Evolutionary conservation across 1,139 yeast species (phyloP).

Genomic region (Saccharomyces pastorianus): DNA sequence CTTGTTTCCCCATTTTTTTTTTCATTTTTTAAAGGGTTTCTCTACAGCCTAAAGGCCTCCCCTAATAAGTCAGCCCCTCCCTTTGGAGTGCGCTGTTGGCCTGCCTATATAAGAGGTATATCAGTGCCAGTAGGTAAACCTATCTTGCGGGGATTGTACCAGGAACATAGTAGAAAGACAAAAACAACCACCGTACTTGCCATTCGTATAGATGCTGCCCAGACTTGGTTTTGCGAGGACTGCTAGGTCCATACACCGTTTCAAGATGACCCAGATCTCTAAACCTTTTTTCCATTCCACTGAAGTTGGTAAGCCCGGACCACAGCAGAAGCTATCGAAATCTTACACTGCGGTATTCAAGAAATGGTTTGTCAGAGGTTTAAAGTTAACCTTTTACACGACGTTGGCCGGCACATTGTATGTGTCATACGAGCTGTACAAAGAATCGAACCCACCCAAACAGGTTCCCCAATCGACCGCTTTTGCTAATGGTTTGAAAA

Average conservation of each 20-base stretch:
- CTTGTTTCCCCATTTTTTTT: constrained; percentile 4
- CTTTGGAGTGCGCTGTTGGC: background rate
- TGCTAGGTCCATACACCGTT: background rate
- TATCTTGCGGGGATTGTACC: background rate
- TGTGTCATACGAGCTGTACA: constrained; percentile 48
- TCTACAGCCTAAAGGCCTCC: constrained; percentile 7
- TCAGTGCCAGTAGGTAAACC: background rate
- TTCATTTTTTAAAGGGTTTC: constrained; percentile 1
- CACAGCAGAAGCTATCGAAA: background rate
- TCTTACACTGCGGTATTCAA: background rate
- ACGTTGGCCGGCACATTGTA: constrained; percentile 40
- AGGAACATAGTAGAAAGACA: background rate
- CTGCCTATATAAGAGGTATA: background rate
- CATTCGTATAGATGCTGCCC: background rate
- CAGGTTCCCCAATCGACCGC: constrained; percentile 54
- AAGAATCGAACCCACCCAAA: constrained; percentile 52
- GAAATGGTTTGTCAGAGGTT: background rate
- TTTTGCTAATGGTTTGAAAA: constrained; percentile 60
- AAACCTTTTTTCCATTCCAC: background rate
- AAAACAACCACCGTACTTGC: background rate
- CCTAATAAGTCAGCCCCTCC: constrained; percentile 1
- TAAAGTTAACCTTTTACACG: constrained; percentile 20
- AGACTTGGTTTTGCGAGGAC: background rate
- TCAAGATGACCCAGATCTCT: background rate
- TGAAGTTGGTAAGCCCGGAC: background rate